A percentile compares a stretch with the other conserved stretches of the same genome.
These are phyloP conservation scores for Penicillium sp. DNA, from an alignment of 2,329 filamentous ascomycete species.

Conservation along the genomic window DNA sequence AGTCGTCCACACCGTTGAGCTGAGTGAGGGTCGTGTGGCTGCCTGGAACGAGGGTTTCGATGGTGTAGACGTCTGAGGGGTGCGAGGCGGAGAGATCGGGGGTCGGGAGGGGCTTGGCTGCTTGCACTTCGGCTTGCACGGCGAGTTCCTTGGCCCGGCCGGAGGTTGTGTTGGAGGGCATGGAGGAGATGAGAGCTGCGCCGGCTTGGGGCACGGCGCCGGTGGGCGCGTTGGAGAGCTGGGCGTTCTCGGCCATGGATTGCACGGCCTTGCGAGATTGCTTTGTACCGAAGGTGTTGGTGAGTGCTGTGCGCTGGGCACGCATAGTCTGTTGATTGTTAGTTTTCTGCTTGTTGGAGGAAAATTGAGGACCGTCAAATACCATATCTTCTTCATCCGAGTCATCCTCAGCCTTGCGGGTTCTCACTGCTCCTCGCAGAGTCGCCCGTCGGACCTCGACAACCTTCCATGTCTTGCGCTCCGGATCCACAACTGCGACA, in stretches of 20 bases:
- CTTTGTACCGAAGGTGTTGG: constrained; percentile 53
- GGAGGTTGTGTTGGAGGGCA: constrained; percentile 37
- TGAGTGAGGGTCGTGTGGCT: constrained; percentile 43
- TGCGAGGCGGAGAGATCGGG: constrained; percentile 46
- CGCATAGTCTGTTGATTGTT: constrained; percentile 32
- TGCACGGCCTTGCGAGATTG: constrained; percentile 52
- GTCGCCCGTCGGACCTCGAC: constrained; percentile 57
- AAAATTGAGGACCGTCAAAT: neutral
- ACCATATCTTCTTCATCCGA: constrained; percentile 36
- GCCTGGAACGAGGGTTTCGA: constrained; percentile 45
- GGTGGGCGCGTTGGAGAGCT: constrained; percentile 43
- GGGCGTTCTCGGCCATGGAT: constrained; percentile 50
- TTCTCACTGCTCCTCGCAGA: constrained; percentile 52
- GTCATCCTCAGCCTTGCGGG: constrained; percentile 28
- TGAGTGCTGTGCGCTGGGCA: constrained; percentile 45
- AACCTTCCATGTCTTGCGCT: constrained; percentile 54
- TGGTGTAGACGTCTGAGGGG: constrained; percentile 48
- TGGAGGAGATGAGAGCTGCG: constrained; percentile 45
- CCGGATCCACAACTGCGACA: constrained; percentile 60
- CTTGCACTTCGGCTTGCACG: constrained; percentile 46
- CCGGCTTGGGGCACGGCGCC: constrained; percentile 41
- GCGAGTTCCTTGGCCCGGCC: constrained; percentile 35
- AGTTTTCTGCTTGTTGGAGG: neutral
- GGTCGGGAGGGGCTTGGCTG: constrained; percentile 47
- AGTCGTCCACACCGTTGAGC: constrained; percentile 45